phyloP scores from a whole-genome alignment of 1,139 yeast genomes.

The Candida frijolesensis region DNA sequence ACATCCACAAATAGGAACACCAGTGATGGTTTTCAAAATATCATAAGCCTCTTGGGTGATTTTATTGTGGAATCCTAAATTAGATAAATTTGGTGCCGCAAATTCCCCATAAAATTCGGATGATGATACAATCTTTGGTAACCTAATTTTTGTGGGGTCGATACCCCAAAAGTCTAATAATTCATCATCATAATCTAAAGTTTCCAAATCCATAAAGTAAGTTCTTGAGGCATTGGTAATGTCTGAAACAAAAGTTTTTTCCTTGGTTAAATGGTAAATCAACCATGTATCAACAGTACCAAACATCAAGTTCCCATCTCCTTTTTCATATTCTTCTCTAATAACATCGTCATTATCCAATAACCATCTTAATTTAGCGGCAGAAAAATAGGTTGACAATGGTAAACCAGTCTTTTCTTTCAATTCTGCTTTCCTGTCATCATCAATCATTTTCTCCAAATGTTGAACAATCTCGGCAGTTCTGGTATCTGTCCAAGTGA shows the following conservation, averaged over 20 bases:
- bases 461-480: constrained; percentile 74
- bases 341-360: constrained; percentile 78
- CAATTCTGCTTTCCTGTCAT: constrained; percentile 60
- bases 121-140: constrained; percentile 82
- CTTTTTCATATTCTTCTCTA: constrained; percentile 68
- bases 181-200: constrained; percentile 74
- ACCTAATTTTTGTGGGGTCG: constrained; percentile 65
- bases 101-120: constrained; percentile 80
- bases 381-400: constrained; percentile 87
- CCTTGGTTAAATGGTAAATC: constrained; percentile 79
- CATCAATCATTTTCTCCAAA: constrained; percentile 58
- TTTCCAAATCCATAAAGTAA: constrained; percentile 82
- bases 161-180: constrained; percentile 78
- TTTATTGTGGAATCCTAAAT: constrained; percentile 53
- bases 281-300: constrained; percentile 97
- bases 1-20: constrained; percentile 84
- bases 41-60: constrained; percentile 55
- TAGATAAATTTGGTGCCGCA: constrained; percentile 55
- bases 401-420: constrained; percentile 82
- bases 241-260: constrained; percentile 75
- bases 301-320: constrained; percentile 76
- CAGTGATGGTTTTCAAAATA: constrained; percentile 50
- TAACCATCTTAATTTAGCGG: constrained; percentile 88
- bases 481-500: constrained; percentile 96
- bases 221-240: constrained; percentile 92